Conservation (phyloP, 345 rosid genomes). For the Schrenkiella parvula region DNA sequence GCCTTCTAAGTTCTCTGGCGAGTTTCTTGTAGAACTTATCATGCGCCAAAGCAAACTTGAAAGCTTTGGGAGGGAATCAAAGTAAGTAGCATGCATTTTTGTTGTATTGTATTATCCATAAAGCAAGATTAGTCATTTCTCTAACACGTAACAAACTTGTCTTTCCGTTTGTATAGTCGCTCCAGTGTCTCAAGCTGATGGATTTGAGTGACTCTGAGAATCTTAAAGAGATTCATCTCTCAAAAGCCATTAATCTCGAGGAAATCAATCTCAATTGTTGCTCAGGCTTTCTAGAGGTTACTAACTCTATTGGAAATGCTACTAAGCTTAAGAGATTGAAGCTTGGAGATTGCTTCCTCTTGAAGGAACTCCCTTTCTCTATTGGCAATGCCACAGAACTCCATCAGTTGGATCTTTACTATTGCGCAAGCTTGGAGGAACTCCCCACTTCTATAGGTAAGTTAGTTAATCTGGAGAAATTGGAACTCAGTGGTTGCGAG, state of each 20-base stretch:
- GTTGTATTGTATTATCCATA: not conserved
- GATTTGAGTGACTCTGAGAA: not conserved
- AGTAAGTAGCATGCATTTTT: not conserved
- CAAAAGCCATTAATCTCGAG: slow-evolving; percentile 15
- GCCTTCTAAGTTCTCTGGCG: not conserved
- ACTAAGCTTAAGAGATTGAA: not conserved
- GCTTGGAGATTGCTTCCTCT: not conserved
- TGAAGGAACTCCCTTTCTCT: not conserved
- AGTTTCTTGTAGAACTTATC: slow-evolving; percentile 14
- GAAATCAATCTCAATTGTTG: not conserved
- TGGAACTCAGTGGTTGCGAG: slow-evolving; percentile 16
- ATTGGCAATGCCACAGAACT: not conserved
- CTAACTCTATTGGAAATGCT: not conserved
- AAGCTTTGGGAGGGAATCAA: slow-evolving; percentile 23
- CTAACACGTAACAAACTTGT: not conserved
- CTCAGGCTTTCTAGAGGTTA: not conserved
- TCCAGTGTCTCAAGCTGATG: slow-evolving; percentile 5
- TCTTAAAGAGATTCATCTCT: slow-evolving; percentile 21
- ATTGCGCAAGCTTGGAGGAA: not conserved
- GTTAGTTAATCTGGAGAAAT: not conserved
- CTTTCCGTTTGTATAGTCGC: not conserved
- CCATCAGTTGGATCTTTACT: not conserved
- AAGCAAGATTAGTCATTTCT: not conserved
- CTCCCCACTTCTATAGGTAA: not conserved
- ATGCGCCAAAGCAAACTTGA: not conserved